Evolutionary conservation across 2,329 filamentous ascomycete species (phyloP), one percentile per base, ranked within the genome.

Genomic region (Colletotrichum truncatum): DNA sequence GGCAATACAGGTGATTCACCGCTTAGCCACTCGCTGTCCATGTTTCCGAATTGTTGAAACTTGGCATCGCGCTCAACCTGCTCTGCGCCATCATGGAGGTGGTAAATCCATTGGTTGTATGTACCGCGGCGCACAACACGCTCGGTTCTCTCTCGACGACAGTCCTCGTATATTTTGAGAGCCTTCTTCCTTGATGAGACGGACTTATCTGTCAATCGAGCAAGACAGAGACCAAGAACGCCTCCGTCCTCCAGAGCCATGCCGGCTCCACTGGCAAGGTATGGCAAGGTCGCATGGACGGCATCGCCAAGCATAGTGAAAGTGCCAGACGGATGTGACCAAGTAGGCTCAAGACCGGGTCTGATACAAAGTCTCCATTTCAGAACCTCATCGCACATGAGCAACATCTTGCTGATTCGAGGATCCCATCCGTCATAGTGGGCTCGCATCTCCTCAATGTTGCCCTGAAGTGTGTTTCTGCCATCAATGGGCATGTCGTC

Each of bases 231-330:
- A 0, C 87, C 86, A 0, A 89, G 77, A 0, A 87, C 85, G 3
- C 84, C 85, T 0, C 80, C 87, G 58, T 90, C 87, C 73, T 90
- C 87, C 1, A 89, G 77, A 4, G 84, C 83, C 86, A 89, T 89
- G 2, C 86, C 86, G 0, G 86, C 87, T 2, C 85, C 81, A 32
- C 65, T 73, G 2, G 86, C 86, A 0, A 89, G 77, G 70, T 91
- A 91, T 0, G 89, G 89, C 0, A 91, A 77, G 0, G 87, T 90
- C 1, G 89, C 87, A 67, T 91, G 88, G 2, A 87, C 87, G 1
- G 88, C 86, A 69, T 91, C 89, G 0, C 89, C 89, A 0, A 91
- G 78, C 70, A 91, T 81, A 0, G 85, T 84, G 69, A 89, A 88
- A 0, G 84, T 77, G 0, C 82, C 87, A 0, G 81, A 84, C 0